Evolutionary conservation across 2,329 filamentous ascomycete species (phyloP), one percentile per base, ranked within the genome.

Genomic region (Curvularia lunata): DNA sequence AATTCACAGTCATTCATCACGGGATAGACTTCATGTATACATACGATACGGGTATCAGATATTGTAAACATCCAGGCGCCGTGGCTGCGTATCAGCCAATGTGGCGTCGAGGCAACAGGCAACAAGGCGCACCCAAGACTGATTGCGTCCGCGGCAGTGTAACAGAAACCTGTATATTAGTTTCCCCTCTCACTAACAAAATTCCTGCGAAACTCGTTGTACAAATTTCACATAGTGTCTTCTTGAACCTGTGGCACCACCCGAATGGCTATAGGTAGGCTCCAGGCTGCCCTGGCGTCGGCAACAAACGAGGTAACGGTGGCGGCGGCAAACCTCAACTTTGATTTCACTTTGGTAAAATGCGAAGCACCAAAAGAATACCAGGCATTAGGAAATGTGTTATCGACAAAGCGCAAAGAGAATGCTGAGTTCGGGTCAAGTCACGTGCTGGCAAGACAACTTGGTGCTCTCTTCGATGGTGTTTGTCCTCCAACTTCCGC

Each of bases 311-410:
- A 67, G 25, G 30, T 55, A 16, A 63, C 56, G 4, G 27, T 63
- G 2, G 61, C 64, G 5, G 28, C 52, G 8, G 64, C 61, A 23
- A 66, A 66, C 21, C 10, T 80, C 56, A 81, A 82, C 52, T 74
- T 81, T 54, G 79, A 82, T 51, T 82, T 82, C 55, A 69, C 76
- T 0, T 56, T 82, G 0, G 53, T 78, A 38, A 81, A 80, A 55
- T 50, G 72, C 2, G 75, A 81, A 52, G 76, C 79, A 0, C 79
- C 80, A 0, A 49, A 48, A 10, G 79, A 81, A 54, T 80, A 71
- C 38, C 59, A 65, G 18, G 64, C 42, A 0, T 27, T 82, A 0
- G 78, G 76, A 0, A 40, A 52, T 0, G 37, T 55, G 0, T 55
- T 83, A 0, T 76, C 78, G 0, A 18, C 19, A 1, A 60, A 48